Base-by-base conservation (phyloP, 345 rosid genomes). In the Atalantia buxifolia region DNA sequence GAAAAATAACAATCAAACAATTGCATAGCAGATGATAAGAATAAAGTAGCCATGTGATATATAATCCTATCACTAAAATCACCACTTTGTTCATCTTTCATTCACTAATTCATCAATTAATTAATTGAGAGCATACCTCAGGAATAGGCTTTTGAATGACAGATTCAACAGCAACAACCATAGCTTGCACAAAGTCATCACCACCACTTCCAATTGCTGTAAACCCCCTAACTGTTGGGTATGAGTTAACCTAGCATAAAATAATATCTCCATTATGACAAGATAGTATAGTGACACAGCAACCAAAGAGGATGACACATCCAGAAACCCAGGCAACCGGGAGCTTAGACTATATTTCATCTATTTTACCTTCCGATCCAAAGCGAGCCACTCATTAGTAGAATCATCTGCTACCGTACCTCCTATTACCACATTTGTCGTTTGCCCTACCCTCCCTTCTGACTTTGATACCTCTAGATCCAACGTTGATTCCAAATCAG, bases 201-300 rank as follows among this genome's bases (percentile, higher is more conserved):
- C 99, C 99, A 40, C 99, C 98, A 40, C 97, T 95, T 78, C 97
- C 99, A 78, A 95, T 95, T 7, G 98, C 97, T 6, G 94, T 93
- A 88, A 95, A 95, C 66, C 98, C 98, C 88, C 98, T 89, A 71
- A 91, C 99, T 6, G 96, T 92, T 4, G 98, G 99, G 86, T 95
- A 95, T 7, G 94, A 87, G 78, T 95, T 95, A 50, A 95, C 99
- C 98, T 95, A 85, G 77, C 60, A 79, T 28, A 76, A 77, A 14
- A 45, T 45, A 56, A 60, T 31, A 57, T 25, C 57, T 77, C 75
- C 66, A 61, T 36, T 27, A 40, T 21, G 72, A 75, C 78, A 72
- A 53, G 63, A 76, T 50, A 56, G 25, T 48, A 31, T 28, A 10
- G 48, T 7, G 24, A 53, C 13, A 8, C 4, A 50, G 38, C 38